Conservation (phyloP, 2,329 filamentous ascomycete genomes). For the Talaromyces albobiverticillius region DNA sequence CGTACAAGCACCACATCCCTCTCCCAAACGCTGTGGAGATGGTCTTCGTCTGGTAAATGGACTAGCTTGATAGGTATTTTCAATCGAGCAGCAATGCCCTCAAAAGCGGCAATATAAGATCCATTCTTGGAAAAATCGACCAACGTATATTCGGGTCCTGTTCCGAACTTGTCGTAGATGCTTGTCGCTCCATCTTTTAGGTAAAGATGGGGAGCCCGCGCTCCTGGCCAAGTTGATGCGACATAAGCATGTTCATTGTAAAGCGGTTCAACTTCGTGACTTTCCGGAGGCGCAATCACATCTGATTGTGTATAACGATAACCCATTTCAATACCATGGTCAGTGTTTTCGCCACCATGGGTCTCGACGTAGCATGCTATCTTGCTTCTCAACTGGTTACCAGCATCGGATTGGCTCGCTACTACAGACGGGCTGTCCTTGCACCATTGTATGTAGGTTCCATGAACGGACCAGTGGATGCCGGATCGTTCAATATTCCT, state of each 20-base stretch:
- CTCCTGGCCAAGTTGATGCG: constrained; percentile 30
- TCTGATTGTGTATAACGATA: neutral
- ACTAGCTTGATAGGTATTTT: neutral
- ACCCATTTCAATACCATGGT: neutral
- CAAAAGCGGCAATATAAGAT: neutral
- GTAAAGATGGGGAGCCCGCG: constrained; percentile 30
- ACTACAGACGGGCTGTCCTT: too few species aligned
- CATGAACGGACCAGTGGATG: too few species aligned
- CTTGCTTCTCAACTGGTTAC: neutral
- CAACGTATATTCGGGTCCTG: constrained; percentile 18
- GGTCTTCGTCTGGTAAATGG: constrained; percentile 16
- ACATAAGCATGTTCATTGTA: constrained; percentile 20
- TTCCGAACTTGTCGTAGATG: constrained; percentile 27
- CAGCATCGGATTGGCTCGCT: neutral
- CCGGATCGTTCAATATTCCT: neutral
- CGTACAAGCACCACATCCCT: constrained; percentile 25
- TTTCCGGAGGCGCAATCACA: constrained; percentile 1
- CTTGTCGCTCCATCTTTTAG: constrained; percentile 25
- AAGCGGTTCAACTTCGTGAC: constrained; percentile 14
- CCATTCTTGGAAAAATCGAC: neutral
- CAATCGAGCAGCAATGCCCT: neutral
- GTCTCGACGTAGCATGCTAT: neutral
- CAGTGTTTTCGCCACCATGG: neutral
- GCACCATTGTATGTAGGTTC: too few species aligned
- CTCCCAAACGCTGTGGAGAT: constrained; percentile 24